Base-by-base conservation (phyloP, 192 early-diverging fungal genomes). In the Coemansia sp. region DNA sequence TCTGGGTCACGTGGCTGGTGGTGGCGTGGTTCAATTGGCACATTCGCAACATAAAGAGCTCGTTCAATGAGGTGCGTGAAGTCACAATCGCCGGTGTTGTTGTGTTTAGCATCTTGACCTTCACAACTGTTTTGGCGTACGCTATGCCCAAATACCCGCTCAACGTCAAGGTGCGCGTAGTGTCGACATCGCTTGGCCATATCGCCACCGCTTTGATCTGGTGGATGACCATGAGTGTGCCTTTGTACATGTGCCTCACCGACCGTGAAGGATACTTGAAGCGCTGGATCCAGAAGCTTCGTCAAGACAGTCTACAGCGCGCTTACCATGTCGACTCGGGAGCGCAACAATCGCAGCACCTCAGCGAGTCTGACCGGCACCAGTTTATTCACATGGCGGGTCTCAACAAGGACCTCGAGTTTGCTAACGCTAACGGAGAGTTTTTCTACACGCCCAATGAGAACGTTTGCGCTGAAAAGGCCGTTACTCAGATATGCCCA, bases 31-130 rank as follows among this genome's bases (percentile, higher is more conserved):
- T 80, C n/a, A 71, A 59, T 49, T 80, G 78, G 78, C 67, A 60
- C n/a, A 80, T 80, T 52, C 77, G 82, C 44, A 57, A 69, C 23
- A 84, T 79, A 60, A 76, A 75, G 55, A 76, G 74, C 72, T 76
- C 76, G n/a, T 84, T 84, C 55, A 84, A 84, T 55, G 82, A 84
- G 66, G 63, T 62, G 28, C 76, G 77, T 35, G 74, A 78, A 39
- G 72, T 76, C 23, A 53, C 60, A n/a, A 19, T 65, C 2, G 68
- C 74, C 1, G 72, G 82, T 49, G 4, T 60, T 0, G 57, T 67
- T 0, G 74, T 81, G 14, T 76, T 81, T 42, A 59, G 61, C 2
- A 53, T 76, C 7, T 58, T 81, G 3, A 65, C 67, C 2, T 71
- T 74, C 26, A 70, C 74, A 21, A 84, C 82, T 0, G 44, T 69